These are phyloP conservation scores for Geranomyces variabilis DNA, from an alignment of 192 early-diverging fungal species.

Conservation along the genomic window DNA sequence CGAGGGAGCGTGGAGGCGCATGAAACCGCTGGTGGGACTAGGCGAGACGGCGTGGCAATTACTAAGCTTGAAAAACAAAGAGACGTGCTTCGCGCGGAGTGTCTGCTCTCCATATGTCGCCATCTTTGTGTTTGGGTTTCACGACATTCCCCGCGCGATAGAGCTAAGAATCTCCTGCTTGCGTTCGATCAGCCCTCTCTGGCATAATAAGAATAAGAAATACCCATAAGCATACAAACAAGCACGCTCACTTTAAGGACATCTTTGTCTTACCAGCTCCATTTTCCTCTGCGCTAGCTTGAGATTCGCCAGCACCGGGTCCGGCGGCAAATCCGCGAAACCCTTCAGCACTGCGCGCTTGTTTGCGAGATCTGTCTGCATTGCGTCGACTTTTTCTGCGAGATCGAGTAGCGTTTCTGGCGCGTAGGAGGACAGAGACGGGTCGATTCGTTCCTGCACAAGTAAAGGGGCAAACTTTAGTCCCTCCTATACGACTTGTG, in stretches of 20 bases:
- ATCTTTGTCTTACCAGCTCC: conserved; percentile 14
- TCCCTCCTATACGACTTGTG: no score
- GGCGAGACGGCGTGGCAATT: no score
- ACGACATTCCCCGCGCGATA: conserved; percentile 9
- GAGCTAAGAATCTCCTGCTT: conserved; percentile 12
- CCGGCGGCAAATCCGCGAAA: conserved; percentile 12
- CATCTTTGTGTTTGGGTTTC: no score
- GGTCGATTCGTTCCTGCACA: neutral
- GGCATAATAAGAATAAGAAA: neutral
- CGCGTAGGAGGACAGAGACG: neutral
- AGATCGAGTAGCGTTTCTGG: neutral
- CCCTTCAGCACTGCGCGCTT: neutral
- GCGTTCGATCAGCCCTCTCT: conserved; percentile 5
- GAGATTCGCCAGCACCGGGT: conserved; percentile 2
- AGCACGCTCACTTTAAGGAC: neutral
- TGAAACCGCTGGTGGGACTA: no score
- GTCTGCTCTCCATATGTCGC: no score
- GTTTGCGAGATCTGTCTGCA: neutral
- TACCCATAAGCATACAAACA: no score
- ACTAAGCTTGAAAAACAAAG: no score
- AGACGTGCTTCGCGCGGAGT: no score
- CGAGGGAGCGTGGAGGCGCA: no score
- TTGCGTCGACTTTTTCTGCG: neutral
- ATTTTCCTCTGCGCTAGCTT: conserved; percentile 4
- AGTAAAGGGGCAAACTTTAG: no score